A percentile compares a stretch with the other conserved stretches of the same genome.
Conservation (phyloP, 495 filamentous ascomycete genomes). For the Letharia lupina region DNA sequence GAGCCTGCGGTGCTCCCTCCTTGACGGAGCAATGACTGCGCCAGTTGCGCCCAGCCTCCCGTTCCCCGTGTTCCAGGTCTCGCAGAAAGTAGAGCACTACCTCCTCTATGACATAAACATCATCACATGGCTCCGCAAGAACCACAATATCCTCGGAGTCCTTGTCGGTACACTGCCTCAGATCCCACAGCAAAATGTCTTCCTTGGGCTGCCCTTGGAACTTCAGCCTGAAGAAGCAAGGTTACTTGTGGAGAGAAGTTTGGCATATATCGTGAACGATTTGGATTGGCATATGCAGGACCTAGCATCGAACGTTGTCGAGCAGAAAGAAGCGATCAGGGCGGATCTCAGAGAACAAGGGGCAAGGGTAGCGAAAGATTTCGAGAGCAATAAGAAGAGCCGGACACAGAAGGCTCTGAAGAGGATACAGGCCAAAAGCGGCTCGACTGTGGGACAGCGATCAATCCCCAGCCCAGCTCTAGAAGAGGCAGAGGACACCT, state of each 20-base stretch:
- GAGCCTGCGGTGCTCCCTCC: neutral
- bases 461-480: conserved; percentile 17
- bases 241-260: conserved; percentile 70
- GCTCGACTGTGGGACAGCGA: neutral
- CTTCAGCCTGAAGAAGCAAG: conserved; percentile 85
- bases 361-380: conserved; percentile 35
- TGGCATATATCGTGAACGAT: conserved; percentile 75
- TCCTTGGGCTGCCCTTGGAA: conserved; percentile 79
- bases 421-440: conserved; percentile 29
- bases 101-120: conserved; percentile 80
- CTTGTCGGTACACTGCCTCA: conserved; percentile 83
- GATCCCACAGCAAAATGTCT: conserved; percentile 88
- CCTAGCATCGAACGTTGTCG: conserved; percentile 27
- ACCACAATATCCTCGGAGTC: conserved; percentile 80
- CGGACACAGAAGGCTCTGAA: conserved; percentile 36
- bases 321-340: conserved; percentile 22
- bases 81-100: conserved; percentile 52
- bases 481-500: conserved; percentile 24
- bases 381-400: conserved; percentile 35
- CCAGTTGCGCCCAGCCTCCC: conserved; percentile 37
- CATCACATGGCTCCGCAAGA: conserved; percentile 69
- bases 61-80: conserved; percentile 75
- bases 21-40: conserved; percentile 21
- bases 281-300: conserved; percentile 50
- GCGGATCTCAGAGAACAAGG: conserved; percentile 34